Evolutionary conservation across 352 stramenopile species (phyloP).

Genomic region (Phytophthora megakarya): DNA sequence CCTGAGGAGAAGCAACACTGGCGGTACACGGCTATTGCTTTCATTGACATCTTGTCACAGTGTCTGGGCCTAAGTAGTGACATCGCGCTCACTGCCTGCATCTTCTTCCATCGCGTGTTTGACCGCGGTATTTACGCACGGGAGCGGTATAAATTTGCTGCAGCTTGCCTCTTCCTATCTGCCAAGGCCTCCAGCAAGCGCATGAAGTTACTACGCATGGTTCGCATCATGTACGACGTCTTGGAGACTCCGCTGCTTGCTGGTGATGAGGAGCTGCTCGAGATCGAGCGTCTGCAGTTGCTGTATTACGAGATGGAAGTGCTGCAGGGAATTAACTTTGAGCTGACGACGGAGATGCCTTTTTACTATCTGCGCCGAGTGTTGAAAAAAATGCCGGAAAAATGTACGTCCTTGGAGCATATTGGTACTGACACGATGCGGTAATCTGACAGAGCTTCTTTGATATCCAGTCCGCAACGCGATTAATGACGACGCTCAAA

Average conservation of each 20-base stretch:
- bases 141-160: constrained; percentile 84
- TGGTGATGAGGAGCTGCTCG: constrained; percentile 84
- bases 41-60: constrained; percentile 79
- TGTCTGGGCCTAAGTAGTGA: constrained; percentile 71
- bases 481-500: constrained; percentile 55
- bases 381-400: constrained; percentile 74
- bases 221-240: constrained; percentile 86
- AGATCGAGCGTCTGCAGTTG: constrained; percentile 84
- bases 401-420: constrained; percentile 45
- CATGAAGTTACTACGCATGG: constrained; percentile 89
- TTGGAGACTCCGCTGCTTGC: constrained; percentile 69
- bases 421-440: background rate
- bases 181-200: constrained; percentile 86
- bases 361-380: constrained; percentile 71
- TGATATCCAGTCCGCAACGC: constrained; percentile 48
- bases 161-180: constrained; percentile 79
- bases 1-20: constrained; percentile 83
- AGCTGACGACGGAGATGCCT: constrained; percentile 79
- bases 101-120: constrained; percentile 85
- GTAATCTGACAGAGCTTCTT: background rate
- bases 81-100: constrained; percentile 71
- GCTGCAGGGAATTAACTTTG: constrained; percentile 80
- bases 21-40: constrained; percentile 78
- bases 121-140: constrained; percentile 80
- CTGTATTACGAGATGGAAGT: constrained; percentile 88